Evolutionary conservation across 1,284 basidiomycete species (phyloP), one percentile per base, ranked within the genome.

Genomic region (Melampsora larici-populina): DNA sequence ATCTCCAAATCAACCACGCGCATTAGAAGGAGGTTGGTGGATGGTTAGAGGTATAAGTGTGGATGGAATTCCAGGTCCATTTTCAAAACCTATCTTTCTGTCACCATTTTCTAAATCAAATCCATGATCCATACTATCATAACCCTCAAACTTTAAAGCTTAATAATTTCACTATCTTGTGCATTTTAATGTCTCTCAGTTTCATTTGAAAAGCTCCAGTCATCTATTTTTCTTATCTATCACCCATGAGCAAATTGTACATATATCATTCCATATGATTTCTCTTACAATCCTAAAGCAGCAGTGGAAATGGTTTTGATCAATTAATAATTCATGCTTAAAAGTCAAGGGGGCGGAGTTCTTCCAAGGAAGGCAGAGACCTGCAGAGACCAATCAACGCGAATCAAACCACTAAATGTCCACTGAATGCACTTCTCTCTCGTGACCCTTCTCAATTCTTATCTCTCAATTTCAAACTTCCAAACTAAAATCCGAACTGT

Each of bases 11-110:
- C 18, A 36, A 21, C 36, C 29, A 7, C 1, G 63, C 29, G 31
- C 21, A 31, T 36, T 36, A 24, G 67, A 78, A 51, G 75, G 75
- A n/a, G 68, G 68, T 49, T 78, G 75, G 75, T 78, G 62, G 49
- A 69, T 66, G 7, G 68, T 78, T n/a, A 51, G 75, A n/a, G 75
- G 43, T 48, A 58, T 70, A n/a, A 78, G 62, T 49, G 58, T 66
- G 21, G 68, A 78, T 63, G 75, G 68, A 8, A 46, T 70, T 6
- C 68, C 75, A 9, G 75, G 75, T 29, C 58, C 66, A 69, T 60
- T 43, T 48, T 70, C 67, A 24, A 51, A 62, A 24, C 51, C 75
- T 51, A 29, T 70, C 11, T 70, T 70, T 43, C n/a, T 78, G 24
- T 13, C 36, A 3, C 26, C n/a, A 21, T 40, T 24, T 48, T 68